A percentile compares a stretch with the other conserved stretches of the same genome.
These are phyloP conservation scores for Thermochaetoides dissita DNA, from an alignment of 2,329 filamentous ascomycete genomes.

Conservation along the genomic window DNA sequence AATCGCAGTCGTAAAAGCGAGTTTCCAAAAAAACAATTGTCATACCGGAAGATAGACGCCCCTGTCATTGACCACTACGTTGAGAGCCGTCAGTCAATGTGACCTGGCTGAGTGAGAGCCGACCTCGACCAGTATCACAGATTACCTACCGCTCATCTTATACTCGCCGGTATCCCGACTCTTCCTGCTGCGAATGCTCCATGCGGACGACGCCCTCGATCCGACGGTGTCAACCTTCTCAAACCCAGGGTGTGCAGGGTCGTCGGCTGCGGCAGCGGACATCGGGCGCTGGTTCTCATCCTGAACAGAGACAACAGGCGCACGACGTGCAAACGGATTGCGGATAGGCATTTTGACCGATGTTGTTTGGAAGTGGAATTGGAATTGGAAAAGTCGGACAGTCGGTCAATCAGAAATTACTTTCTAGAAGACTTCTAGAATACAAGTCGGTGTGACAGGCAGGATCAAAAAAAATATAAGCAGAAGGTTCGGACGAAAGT, in stretches of 20 bases:
- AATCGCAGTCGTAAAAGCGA: background rate
- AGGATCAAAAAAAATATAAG: background rate
- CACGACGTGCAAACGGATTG: slow-evolving; percentile 53
- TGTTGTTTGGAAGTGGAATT: background rate
- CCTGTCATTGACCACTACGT: slow-evolving; percentile 81
- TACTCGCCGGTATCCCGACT: slow-evolving; percentile 57
- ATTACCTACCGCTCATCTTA: slow-evolving; percentile 60
- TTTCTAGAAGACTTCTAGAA: too few relatives aligned
- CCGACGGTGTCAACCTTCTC: slow-evolving; percentile 50
- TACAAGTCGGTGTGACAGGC: too few relatives aligned
- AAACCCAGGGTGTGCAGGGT: slow-evolving; percentile 36
- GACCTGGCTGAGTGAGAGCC: background rate
- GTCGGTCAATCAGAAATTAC: too few relatives aligned
- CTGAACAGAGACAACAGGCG: background rate
- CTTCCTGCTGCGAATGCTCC: slow-evolving; percentile 47
- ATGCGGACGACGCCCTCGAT: slow-evolving; percentile 45
- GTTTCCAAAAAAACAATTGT: slow-evolving; percentile 4
- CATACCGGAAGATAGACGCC: slow-evolving; percentile 85
- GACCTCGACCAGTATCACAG: slow-evolving; percentile 2
- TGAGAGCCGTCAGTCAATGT: too few relatives aligned
- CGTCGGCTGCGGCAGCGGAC: slow-evolving; percentile 21
- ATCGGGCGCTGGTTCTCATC: slow-evolving; percentile 41
- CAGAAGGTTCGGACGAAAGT: too few relatives aligned
- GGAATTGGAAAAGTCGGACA: background rate
- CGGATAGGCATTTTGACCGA: slow-evolving; percentile 49